Percentiles rank a stretch among this genome's conserved stretches.
phyloP scores from a whole-genome alignment of 257 asterid species.

The Eustoma russellianum region DNA sequence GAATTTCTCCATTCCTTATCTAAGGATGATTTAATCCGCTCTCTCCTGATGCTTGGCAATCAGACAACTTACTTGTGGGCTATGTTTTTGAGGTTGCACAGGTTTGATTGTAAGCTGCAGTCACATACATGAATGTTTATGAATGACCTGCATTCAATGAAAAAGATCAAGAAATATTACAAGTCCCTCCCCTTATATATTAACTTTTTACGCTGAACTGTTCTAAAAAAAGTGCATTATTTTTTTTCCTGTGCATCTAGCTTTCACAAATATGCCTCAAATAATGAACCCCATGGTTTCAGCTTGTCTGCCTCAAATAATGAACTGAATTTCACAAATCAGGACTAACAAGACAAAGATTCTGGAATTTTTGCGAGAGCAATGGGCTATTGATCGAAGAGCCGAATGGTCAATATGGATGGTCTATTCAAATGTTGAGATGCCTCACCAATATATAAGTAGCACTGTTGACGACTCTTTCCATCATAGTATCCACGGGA shows the following conservation, averaged over 20 bases:
- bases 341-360: constrained; percentile 68
- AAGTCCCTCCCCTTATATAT: no score
- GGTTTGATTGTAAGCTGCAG: constrained; percentile 35
- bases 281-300: no score
- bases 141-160: no score
- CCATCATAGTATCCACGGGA: constrained; percentile 45
- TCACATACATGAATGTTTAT: no score
- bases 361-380: constrained; percentile 63
- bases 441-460: constrained; percentile 91
- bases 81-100: constrained; percentile 73
- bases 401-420: constrained; percentile 99
- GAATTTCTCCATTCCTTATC: constrained; percentile 43
- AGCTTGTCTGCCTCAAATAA: no score
- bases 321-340: background rate
- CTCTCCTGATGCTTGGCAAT: constrained; percentile 50
- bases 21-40: constrained; percentile 40
- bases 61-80: constrained; percentile 69
- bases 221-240: no score
- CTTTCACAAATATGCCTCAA: no score
- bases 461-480: constrained; percentile 60
- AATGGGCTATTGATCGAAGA: constrained; percentile 85
- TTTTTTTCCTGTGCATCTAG: no score
- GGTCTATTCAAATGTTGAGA: constrained; percentile 93
- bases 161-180: no score
- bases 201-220: no score